A percentile compares a stretch with the other conserved stretches of the same genome.
These are phyloP conservation scores for Emergomyces orientalis DNA, from an alignment of 2,329 filamentous ascomycete species.

Conservation along the genomic window DNA sequence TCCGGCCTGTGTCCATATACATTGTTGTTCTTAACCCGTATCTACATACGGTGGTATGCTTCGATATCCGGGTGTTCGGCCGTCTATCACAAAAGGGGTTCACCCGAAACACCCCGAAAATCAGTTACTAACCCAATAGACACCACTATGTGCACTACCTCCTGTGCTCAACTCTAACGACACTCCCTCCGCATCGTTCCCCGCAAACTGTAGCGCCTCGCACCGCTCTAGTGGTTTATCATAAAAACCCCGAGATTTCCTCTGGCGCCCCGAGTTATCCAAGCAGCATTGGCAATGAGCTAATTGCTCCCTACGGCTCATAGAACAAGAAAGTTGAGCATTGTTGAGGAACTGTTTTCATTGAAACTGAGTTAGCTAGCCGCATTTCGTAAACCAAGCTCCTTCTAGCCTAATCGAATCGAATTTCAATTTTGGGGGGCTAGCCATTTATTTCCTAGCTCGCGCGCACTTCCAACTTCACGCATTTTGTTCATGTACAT, in stretches of 20 bases:
- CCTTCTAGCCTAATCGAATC: no score
- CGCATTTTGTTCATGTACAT: no score
- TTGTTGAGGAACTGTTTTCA: neutral
- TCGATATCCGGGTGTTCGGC: neutral
- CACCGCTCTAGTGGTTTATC: neutral
- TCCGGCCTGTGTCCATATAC: neutral
- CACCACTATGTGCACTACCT: no score
- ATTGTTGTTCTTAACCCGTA: neutral
- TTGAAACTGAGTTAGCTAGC: no score
- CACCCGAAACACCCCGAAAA: no score
- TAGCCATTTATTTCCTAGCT: neutral
- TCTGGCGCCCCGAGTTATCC: neutral
- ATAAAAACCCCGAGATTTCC: neutral
- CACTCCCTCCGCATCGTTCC: neutral
- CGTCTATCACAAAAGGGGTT: neutral
- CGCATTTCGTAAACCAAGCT: no score
- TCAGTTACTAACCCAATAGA: neutral
- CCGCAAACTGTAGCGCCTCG: neutral
- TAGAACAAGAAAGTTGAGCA: neutral
- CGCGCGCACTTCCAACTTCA: no score
- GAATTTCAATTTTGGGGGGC: no score
- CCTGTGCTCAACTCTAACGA: neutral
- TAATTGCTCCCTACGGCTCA: no score
- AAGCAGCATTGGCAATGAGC: neutral
- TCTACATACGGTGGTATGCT: neutral